Evolutionary conservation across 2,329 filamentous ascomycete genomes (phyloP), one percentile per base, ranked within the genome.

Genomic region (Coniella vitis): DNA sequence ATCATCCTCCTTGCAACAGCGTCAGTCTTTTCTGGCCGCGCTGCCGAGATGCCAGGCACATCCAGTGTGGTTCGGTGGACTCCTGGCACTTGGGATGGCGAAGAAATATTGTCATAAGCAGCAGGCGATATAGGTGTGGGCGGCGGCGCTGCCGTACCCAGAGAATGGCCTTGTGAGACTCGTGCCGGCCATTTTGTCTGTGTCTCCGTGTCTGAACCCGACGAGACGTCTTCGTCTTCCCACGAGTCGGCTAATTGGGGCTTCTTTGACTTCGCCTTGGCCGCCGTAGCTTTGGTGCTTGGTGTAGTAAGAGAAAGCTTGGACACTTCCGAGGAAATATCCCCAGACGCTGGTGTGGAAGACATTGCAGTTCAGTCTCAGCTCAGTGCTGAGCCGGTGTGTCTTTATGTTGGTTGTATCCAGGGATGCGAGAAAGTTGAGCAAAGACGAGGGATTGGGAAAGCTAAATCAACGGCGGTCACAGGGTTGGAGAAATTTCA

Each of bases 1-100:
- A 98, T 97, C 79, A 98, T 76, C 51, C 93, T 76, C 54, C 86
- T 80, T 4, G 93, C 93, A 35, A 95, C 89, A 1, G 90, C 88
- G 53, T 94, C 94, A 54, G 90, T 94, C 73, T 95, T 98, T 68
- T 95, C 90, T 0, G 90, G 91, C 35, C 87, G 71, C 48, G 56
- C 56, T 7, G 56, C 31, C 5, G 53, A 45, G 21, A 37, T 13
- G 25, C 41, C 16, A 13, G 48, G 39, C 14, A 35, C 20, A 13
- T 40, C 44, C 22, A 45, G 32, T 7, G 40, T 16, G 19, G 36
- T 22, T 3, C 31, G 48, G 21, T 38, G 38, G 25, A 22, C 40
- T 46, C 52, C 48, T 9, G 43, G 32, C 37, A 44, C 45, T 48
- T 44, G 17, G n/a, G 37, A 17, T 22, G 32, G 42, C 37, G 19